These are phyloP conservation scores for Penicillium samsonianum DNA, from an alignment of 495 filamentous ascomycete species.

Conservation along the genomic window DNA sequence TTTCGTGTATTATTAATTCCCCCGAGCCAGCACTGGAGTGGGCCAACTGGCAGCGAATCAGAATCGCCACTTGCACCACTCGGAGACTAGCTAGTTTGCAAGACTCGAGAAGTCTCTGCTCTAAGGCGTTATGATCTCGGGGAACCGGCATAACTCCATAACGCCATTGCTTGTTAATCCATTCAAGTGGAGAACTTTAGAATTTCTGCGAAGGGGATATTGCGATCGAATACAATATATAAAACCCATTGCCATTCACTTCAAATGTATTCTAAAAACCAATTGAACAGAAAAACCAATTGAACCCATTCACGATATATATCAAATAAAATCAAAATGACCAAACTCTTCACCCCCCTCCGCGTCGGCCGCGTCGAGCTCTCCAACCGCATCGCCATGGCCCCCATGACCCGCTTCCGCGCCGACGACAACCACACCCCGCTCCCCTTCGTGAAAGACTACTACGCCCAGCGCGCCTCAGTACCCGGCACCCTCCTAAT, in stretches of 20 bases:
- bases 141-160: too few relatives aligned
- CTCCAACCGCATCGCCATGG: constrained; percentile 50
- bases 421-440: constrained; percentile 46
- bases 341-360: constrained; percentile 55
- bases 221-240: neutral
- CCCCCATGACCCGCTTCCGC: constrained; percentile 53
- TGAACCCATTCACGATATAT: neutral
- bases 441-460: constrained; percentile 43
- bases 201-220: neutral
- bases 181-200: neutral
- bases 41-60: neutral
- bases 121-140: neutral
- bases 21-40: neutral
- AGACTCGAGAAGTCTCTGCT: neutral
- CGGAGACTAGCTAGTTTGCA: neutral
- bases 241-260: neutral
- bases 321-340: constrained; percentile 17
- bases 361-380: constrained; percentile 47
- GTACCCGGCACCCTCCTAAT: constrained; percentile 51
- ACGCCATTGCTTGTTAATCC: neutral
- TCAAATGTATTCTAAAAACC: neutral
- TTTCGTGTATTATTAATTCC: neutral
- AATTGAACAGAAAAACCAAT: neutral
- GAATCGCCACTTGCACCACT: neutral
- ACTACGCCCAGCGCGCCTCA: constrained; percentile 55